These are phyloP conservation scores for Bimuria novae-zelandiae DNA, from an alignment of 2,329 filamentous ascomycete species.

Conservation along the genomic window DNA sequence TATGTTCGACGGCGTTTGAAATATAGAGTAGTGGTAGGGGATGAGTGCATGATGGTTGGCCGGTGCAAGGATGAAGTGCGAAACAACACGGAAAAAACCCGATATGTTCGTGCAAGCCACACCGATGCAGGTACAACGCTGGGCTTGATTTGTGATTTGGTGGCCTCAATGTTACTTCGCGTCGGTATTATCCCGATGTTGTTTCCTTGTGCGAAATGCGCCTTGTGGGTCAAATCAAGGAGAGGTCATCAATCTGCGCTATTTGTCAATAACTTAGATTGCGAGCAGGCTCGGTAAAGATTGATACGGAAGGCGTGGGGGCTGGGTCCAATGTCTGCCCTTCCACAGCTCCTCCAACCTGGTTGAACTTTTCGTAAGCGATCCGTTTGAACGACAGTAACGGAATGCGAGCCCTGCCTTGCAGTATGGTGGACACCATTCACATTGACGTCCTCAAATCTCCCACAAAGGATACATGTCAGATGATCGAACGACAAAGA, in stretches of 20 bases:
- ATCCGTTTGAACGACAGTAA: too few species aligned
- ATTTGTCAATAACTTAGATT: conserved; percentile 4
- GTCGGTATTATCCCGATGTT: not conserved
- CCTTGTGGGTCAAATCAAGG: not conserved
- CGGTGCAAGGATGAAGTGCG: not conserved
- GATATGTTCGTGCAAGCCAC: not conserved
- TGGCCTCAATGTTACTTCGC: conserved; percentile 5
- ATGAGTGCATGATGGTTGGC: not conserved
- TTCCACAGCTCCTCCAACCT: too few species aligned
- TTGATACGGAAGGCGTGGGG: not conserved
- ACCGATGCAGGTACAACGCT: not conserved
- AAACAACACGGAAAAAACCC: not conserved
- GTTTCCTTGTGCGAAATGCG: conserved; percentile 1
- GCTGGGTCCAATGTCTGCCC: not conserved
- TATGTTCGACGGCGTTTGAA: not conserved
- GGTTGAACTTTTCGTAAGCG: too few species aligned
- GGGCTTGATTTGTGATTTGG: not conserved
- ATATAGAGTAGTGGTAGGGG: not conserved
- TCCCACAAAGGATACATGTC: too few species aligned
- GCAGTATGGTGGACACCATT: too few species aligned
- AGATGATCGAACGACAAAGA: too few species aligned
- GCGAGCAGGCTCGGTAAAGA: not conserved
- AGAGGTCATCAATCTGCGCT: not conserved
- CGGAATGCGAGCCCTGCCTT: too few species aligned
- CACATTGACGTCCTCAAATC: too few species aligned